Conservation (phyloP, 306 rosid genomes). For the Pachyrhizus erosus region DNA sequence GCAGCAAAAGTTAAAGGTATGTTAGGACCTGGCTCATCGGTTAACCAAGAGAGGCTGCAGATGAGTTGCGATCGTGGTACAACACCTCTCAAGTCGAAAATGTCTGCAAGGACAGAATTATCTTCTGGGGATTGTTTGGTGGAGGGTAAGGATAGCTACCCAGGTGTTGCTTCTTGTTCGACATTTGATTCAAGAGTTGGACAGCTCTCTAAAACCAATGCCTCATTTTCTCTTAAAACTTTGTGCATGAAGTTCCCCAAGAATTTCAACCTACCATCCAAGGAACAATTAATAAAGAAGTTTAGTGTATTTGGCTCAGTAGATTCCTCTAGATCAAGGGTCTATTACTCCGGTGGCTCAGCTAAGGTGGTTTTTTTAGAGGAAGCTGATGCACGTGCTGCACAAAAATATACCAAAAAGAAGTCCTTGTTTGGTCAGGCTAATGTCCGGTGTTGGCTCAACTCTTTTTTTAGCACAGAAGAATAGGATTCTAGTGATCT, state of each 20-base stretch:
- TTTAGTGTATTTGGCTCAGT: slow-evolving; percentile 54
- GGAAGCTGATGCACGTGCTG: slow-evolving; percentile 46
- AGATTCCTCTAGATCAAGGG: slow-evolving; percentile 44
- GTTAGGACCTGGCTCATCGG: slow-evolving; percentile 6
- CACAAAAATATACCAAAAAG: slow-evolving; percentile 50
- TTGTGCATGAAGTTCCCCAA: slow-evolving; percentile 53
- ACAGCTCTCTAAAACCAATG: slow-evolving; percentile 14
- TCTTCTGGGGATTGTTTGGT: background rate
- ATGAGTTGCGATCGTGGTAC: background rate
- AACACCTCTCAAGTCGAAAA: background rate
- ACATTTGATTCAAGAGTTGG: slow-evolving; percentile 36
- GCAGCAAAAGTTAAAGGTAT: background rate
- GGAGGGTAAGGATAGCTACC: slow-evolving; percentile 29
- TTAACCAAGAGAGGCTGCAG: slow-evolving; percentile 27
- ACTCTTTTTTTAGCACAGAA: slow-evolving; percentile 38
- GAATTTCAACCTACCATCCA: slow-evolving; percentile 49
- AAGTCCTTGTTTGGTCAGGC: slow-evolving; percentile 38
- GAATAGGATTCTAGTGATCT: slow-evolving; percentile 23
- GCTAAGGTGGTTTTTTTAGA: slow-evolving; percentile 47
- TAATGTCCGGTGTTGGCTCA: slow-evolving; percentile 51
- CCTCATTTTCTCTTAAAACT: slow-evolving; percentile 24
- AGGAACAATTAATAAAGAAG: slow-evolving; percentile 43
- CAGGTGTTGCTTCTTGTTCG: slow-evolving; percentile 33
- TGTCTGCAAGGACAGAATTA: background rate
- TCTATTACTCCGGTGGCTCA: slow-evolving; percentile 24